These are phyloP conservation scores for Coemansia sp. DNA, from an alignment of 192 early-diverging fungal species.

Conservation along the genomic window DNA sequence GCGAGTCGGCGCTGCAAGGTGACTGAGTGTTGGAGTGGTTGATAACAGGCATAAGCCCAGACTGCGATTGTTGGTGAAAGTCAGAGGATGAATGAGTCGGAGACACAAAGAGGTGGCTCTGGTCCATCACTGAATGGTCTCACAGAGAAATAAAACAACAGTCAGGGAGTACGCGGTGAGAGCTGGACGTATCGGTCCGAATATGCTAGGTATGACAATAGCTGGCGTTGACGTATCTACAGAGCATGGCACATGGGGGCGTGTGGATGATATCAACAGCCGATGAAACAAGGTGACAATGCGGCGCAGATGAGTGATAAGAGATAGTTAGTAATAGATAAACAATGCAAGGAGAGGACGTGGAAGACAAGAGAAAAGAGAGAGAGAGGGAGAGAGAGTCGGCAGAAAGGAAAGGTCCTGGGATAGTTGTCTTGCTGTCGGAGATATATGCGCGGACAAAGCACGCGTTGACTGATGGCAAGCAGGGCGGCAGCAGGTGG, in stretches of 20 bases:
- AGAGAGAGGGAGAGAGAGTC: neutral
- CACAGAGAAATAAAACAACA: neutral
- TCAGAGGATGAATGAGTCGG: constrained; percentile 27
- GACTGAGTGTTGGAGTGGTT: constrained; percentile 44
- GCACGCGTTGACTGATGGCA: constrained; percentile 6
- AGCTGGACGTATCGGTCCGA: neutral
- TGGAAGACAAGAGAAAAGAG: neutral
- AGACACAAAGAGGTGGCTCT: constrained; percentile 42
- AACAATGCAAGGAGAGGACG: constrained; percentile 5
- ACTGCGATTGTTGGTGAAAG: constrained; percentile 25
- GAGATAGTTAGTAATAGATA: constrained; percentile 1
- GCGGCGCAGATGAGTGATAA: neutral
- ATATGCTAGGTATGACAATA: neutral
- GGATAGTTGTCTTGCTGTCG: neutral
- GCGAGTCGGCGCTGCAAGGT: constrained; percentile 31
- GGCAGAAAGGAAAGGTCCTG: neutral
- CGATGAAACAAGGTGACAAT: neutral
- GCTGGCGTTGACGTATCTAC: neutral
- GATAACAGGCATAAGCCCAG: constrained; percentile 39
- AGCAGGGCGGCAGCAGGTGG: neutral
- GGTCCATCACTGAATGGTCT: constrained; percentile 35
- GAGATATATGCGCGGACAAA: neutral
- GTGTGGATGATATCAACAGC: neutral
- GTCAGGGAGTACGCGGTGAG: neutral
- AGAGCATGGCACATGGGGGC: neutral